Evolutionary conservation across 177 flowering plant species (phyloP).

Genomic region (Vitis hybrid): DNA sequence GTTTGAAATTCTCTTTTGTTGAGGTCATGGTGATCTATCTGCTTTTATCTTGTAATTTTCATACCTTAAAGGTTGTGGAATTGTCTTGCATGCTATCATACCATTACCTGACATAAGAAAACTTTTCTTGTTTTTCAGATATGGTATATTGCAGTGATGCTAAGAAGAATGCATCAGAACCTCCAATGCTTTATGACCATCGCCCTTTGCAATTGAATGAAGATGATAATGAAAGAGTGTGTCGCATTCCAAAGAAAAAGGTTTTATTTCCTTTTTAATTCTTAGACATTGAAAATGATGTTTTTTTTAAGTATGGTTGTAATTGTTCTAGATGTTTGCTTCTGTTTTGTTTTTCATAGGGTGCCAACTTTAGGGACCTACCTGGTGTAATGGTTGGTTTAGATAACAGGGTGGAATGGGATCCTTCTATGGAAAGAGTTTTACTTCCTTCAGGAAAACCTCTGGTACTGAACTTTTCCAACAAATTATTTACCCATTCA

Average conservation of each 20-base stretch:
- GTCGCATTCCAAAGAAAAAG: constrained; percentile 69
- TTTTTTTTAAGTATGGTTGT: neutral
- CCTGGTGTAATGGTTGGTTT: constrained; percentile 59
- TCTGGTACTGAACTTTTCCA: constrained; percentile 40
- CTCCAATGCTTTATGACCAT: constrained; percentile 53
- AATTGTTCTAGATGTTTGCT: neutral
- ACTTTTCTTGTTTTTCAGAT: no score
- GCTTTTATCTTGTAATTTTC: no score
- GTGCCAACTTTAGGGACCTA: constrained; percentile 79
- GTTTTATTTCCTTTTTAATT: constrained; percentile 20
- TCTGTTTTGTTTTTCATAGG: constrained; percentile 31
- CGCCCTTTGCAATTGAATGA: constrained; percentile 50
- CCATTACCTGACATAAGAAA: no score
- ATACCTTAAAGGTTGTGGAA: no score
- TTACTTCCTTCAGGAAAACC: constrained; percentile 61
- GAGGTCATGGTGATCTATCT: no score
- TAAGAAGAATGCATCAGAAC: no score
- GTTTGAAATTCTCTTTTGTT: no score
- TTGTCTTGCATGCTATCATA: no score
- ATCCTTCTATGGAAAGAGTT: constrained; percentile 44
- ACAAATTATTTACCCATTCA: neutral
- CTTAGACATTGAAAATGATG: no score
- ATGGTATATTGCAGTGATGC: no score
- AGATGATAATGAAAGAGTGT: constrained; percentile 70
- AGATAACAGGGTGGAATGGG: constrained; percentile 64